Base-by-base conservation (phyloP, 331 rosid species). In the Cydonia oblonga region DNA sequence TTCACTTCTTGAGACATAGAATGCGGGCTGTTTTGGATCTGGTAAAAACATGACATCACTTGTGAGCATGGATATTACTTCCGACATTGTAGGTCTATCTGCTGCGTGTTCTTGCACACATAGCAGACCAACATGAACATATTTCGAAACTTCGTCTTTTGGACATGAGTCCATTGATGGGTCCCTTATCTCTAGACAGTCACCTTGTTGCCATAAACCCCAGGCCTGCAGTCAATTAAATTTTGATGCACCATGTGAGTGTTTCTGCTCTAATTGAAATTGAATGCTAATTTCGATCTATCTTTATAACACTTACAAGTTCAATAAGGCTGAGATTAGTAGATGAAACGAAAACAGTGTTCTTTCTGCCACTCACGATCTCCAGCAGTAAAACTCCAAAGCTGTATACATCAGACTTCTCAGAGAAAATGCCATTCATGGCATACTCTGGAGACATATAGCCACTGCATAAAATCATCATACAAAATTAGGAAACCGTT, bases 81-180 rank as follows among this genome's bases (percentile, higher is more conserved):
- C 82, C 7, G 82, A 51, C 82, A 79, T 79, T 2, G 75, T 73
- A 6, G 82, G 82, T 61, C 79, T 73, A 3, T 79, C 79, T 4
- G n/a, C 24, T 35, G 75, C 75, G 22, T 53, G 24, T 49, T 79
- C 82, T 40, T 79, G 82, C 35, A 73, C 75, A 73, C 82, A 73
- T 53, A 79, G 74, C 22, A 73, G 82, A 38, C 79, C 82, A 28
- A 79, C 52, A 7, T 73, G 75, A 32, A 73, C 46, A 56, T 33
- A 62, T 44, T 67, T 78, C 1, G 57, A 5, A 32, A 57, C 40
- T 56, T 71, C 69, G 11, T 46, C 72, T 26, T 56, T 23, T 20
- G 81, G 81, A 44, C 73, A 71, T 6, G 77, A 56, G 29, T 57
- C 77, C 16, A 78, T 25, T 71, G 68, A 65, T 12, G 76, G 11